Percentiles rank a stretch among this genome's conserved stretches.
phyloP scores from a whole-genome alignment of 768 basidiomycete genomes.

The Phlegmacium glaucopus region DNA sequence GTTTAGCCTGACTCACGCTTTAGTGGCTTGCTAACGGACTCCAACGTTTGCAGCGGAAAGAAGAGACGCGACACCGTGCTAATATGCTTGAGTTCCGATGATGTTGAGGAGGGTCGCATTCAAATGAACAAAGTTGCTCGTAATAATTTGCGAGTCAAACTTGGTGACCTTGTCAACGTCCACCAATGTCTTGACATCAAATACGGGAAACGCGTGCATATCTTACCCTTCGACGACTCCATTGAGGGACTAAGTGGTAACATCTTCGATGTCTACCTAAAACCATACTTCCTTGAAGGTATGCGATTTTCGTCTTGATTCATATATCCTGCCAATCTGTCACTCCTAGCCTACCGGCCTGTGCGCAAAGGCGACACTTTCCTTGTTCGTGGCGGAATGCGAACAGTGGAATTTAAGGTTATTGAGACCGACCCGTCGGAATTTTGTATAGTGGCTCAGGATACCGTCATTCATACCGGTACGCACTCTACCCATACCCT shows the following conservation, averaged over 20 bases:
- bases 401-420: conserved; percentile 99
- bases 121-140: conserved; percentile 99
- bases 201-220: conserved; percentile 96
- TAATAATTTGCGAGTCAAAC: conserved; percentile 96
- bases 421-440: conserved; percentile 98
- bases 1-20: conserved; percentile 10
- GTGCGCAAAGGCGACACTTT: conserved; percentile 98
- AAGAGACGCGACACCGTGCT: conserved; percentile 97
- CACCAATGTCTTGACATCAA: conserved; percentile 98
- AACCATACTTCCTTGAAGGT: conserved; percentile 99
- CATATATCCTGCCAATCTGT: conserved; percentile 1
- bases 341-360: conserved; percentile 73
- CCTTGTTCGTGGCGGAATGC: conserved; percentile 97
- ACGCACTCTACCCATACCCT: conserved; percentile 12
- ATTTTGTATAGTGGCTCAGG: conserved; percentile 98
- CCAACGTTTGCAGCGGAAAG: conserved; percentile 66
- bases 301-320: conserved; percentile 12
- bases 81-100: conserved; percentile 93
- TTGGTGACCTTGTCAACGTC: conserved; percentile 94
- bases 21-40: background rate
- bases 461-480: conserved; percentile 96
- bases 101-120: conserved; percentile 97
- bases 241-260: conserved; percentile 97
- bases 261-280: conserved; percentile 97
- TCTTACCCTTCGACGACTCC: conserved; percentile 97